Conservation (phyloP, 2,329 filamentous ascomycete species). For the Phaeosphaeria sp. region DNA sequence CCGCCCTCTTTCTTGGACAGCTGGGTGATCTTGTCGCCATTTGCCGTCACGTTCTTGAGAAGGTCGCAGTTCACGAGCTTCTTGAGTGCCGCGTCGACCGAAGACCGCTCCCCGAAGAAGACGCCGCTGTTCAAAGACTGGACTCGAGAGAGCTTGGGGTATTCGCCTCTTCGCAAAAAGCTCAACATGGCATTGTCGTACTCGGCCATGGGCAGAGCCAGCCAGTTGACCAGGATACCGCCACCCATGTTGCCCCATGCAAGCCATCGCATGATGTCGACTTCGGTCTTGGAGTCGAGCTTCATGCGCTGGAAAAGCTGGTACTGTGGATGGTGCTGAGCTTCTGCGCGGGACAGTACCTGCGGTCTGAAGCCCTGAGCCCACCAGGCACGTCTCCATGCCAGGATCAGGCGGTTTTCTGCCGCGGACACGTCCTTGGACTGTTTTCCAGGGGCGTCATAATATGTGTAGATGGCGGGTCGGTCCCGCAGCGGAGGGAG, state of each 20-base stretch:
- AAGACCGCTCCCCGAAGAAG: conserved; percentile 71
- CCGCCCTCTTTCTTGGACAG: conserved; percentile 61
- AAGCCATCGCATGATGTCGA: conserved; percentile 82
- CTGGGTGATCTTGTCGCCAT: conserved; percentile 66
- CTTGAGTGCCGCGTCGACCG: conserved; percentile 52
- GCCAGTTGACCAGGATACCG: conserved; percentile 78
- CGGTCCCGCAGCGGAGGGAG: conserved; percentile 77
- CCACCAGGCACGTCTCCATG: conserved; percentile 96
- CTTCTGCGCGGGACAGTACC: conserved; percentile 79
- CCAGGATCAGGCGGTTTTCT: conserved; percentile 78
- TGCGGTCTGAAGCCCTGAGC: conserved; percentile 88
- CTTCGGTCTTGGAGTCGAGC: conserved; percentile 41
- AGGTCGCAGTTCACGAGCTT: conserved; percentile 52
- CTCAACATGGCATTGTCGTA: conserved; percentile 74
- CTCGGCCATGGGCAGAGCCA: conserved; percentile 83
- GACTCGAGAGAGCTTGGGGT: conserved; percentile 75
- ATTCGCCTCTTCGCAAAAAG: conserved; percentile 78
- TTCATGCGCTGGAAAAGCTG: conserved; percentile 66
- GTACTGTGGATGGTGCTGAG: conserved; percentile 82
- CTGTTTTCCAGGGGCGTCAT: conserved; percentile 72
- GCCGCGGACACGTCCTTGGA: conserved; percentile 70
- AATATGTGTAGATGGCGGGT: conserved; percentile 87
- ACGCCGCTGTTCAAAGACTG: conserved; percentile 74
- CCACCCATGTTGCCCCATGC: conserved; percentile 92
- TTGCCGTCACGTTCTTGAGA: conserved; percentile 63